Evolutionary conservation across 2,329 filamentous ascomycete species (phyloP), one percentile per base, ranked within the genome.

Genomic region (Colletotrichum karsti): DNA sequence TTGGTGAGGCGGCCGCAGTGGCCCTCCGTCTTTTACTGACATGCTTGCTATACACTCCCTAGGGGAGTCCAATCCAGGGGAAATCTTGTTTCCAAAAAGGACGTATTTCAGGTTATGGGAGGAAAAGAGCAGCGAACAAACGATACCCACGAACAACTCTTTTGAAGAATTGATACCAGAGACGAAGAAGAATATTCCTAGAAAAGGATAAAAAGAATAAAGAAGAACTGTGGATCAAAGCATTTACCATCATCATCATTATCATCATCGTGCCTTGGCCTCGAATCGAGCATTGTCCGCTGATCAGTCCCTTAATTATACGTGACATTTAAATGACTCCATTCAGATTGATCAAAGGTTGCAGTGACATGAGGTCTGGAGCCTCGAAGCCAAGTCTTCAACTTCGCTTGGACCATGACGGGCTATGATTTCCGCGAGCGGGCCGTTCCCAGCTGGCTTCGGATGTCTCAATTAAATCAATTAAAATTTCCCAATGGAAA

Each of bases 401-500:
- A 37, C 50, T 35, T 30, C 37, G 58, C 50, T 33, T 57, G 35
- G 44, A 37, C 28, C 7, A 20, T 33, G 44, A 41, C 54, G 24
- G 48, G 53, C 53, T n/a, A 68, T 65, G 53, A 59, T 65, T 59
- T 68, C 46, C 18, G 54, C 18, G 33, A 20, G 65, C 61, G 61
- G 61, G 65, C 65, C 65, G 65, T 46, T 46, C 57, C 46, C 65
- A 65, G 33, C 12, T 48, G 46, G 37, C 37, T 35, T 30, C 58
- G 46, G 53, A 30, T 68, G 65, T 68, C 54, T 68, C 65, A 65
- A 59, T 64, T 68, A 65, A 20, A 68, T 59, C 61, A 58, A 41
- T 39, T 59, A 8, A 48, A 68, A 41, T 67, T 67, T 50, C 24
- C 63, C n/a, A n/a, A 48, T 42, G 39, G 20, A 30, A 67, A 54